Percentiles rank a stretch among this genome's conserved stretches.
phyloP scores from a whole-genome alignment of 768 basidiomycete species.

The Auricularia heimuer region DNA sequence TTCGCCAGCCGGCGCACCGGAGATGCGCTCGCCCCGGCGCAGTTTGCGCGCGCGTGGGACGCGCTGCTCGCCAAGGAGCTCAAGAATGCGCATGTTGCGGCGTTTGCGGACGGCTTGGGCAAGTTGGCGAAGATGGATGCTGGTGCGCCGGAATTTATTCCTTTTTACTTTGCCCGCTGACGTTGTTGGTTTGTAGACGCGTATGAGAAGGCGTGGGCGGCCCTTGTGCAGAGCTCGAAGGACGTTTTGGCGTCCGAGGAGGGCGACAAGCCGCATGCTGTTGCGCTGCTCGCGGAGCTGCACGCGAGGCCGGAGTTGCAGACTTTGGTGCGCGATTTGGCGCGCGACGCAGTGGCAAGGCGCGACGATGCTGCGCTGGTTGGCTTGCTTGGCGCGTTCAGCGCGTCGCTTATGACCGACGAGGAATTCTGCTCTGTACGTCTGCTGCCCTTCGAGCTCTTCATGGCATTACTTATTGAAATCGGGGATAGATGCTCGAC shows the following conservation, averaged over 20 bases:
- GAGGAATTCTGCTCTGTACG: not conserved
- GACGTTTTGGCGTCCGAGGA: not conserved
- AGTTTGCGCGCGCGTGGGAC: slow-evolving; percentile 40
- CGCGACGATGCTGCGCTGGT: not conserved
- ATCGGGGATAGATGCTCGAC: too few species aligned
- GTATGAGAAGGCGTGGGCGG: not conserved
- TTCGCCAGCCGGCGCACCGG: slow-evolving; percentile 33
- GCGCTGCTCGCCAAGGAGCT: slow-evolving; percentile 35
- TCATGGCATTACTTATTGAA: too few species aligned
- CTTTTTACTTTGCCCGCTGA: not conserved
- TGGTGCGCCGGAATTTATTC: slow-evolving; percentile 15
- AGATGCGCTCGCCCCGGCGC: slow-evolving; percentile 16
- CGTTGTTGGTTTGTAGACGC: not conserved
- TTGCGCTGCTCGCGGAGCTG: slow-evolving; percentile 24
- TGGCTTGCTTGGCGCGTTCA: not conserved
- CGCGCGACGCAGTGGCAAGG: not conserved
- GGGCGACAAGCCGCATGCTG: slow-evolving; percentile 20
- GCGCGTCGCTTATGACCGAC: not conserved
- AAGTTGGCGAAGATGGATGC: slow-evolving; percentile 21
- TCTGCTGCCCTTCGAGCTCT: too few species aligned
- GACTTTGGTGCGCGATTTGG: not conserved
- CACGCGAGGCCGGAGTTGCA: slow-evolving; percentile 8
- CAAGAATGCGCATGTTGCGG: slow-evolving; percentile 36
- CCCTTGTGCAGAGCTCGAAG: not conserved
- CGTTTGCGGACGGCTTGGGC: slow-evolving; percentile 34